phyloP scores from a whole-genome alignment of 75 land plant species.

The Cunninghamia lanceolata region DNA sequence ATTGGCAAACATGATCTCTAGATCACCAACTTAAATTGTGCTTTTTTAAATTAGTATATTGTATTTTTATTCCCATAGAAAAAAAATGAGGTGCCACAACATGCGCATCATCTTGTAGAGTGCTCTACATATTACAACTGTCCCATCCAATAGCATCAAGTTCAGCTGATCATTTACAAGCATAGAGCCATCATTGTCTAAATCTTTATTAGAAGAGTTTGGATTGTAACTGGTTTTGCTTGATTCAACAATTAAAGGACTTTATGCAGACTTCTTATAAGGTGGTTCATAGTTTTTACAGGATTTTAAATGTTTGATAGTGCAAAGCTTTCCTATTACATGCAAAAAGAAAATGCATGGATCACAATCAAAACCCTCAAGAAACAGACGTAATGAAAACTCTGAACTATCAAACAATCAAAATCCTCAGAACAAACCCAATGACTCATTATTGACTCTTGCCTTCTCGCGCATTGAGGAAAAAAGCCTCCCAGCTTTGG shows the following conservation, averaged over 20 bases:
- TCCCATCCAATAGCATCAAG: conserved; percentile 83
- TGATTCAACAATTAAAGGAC: conserved; percentile 7
- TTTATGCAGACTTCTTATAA: background rate
- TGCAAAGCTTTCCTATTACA: conserved; percentile 20
- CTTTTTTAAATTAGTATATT: too few relatives aligned
- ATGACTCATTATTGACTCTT: background rate
- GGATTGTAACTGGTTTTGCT: background rate
- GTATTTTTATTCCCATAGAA: too few relatives aligned
- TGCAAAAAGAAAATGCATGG: background rate
- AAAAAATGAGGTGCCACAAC: background rate
- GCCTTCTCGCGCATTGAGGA: background rate
- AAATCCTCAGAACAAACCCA: background rate
- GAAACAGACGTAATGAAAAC: background rate
- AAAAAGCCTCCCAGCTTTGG: background rate
- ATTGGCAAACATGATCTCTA: too few relatives aligned
- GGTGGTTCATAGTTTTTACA: conserved; percentile 6
- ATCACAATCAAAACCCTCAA: background rate
- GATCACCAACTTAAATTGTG: too few relatives aligned
- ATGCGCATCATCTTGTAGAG: conserved; percentile 75
- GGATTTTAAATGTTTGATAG: conserved; percentile 9
- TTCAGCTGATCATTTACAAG: conserved; percentile 35
- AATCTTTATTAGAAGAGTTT: background rate
- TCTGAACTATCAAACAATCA: background rate
- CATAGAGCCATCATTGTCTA: conserved; percentile 6
- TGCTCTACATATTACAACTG: conserved; percentile 70